Percentiles rank a stretch among this genome's conserved stretches.
Conservation (phyloP, 2,329 filamentous ascomycete species). For the Macrophomina pseudophaseolina region DNA sequence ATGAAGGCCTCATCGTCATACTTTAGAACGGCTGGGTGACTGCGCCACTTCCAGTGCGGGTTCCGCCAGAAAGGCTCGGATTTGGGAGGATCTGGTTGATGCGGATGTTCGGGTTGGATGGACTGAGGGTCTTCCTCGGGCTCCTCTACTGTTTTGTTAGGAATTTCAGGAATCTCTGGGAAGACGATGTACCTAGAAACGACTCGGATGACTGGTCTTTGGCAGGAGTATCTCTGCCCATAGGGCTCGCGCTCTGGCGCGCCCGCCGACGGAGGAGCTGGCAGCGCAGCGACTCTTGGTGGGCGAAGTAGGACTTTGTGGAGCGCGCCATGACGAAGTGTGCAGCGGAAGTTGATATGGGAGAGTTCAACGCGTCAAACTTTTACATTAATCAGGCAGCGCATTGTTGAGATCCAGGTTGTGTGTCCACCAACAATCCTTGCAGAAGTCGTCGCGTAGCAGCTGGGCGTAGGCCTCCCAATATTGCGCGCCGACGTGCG, state of each 20-base stretch:
- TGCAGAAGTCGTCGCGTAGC: slow-evolving; percentile 33
- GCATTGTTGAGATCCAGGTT: slow-evolving; percentile 25
- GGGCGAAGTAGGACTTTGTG: not conserved
- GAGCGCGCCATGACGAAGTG: not conserved
- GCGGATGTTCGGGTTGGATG: not conserved
- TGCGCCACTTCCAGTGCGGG: not conserved
- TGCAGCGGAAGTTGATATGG: not conserved
- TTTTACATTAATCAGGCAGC: not conserved
- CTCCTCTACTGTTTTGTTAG: not conserved
- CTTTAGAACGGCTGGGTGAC: not conserved
- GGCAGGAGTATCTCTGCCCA: not conserved
- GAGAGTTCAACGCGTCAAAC: not conserved
- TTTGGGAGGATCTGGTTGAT: not conserved
- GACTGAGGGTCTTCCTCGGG: not conserved
- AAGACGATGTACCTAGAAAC: not conserved
- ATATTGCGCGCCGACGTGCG: slow-evolving; percentile 31
- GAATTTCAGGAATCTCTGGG: not conserved
- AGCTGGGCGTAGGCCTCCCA: slow-evolving; percentile 37
- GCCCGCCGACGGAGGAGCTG: not conserved
- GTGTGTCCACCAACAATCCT: slow-evolving; percentile 35
- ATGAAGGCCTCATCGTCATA: slow-evolving; percentile 2
- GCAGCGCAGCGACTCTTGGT: slow-evolving; percentile 7
- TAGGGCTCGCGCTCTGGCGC: not conserved
- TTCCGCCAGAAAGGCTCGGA: not conserved
- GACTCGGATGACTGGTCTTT: not conserved